phyloP scores from a whole-genome alignment of 176 grass and related monocot species.

The Canna indica region DNA sequence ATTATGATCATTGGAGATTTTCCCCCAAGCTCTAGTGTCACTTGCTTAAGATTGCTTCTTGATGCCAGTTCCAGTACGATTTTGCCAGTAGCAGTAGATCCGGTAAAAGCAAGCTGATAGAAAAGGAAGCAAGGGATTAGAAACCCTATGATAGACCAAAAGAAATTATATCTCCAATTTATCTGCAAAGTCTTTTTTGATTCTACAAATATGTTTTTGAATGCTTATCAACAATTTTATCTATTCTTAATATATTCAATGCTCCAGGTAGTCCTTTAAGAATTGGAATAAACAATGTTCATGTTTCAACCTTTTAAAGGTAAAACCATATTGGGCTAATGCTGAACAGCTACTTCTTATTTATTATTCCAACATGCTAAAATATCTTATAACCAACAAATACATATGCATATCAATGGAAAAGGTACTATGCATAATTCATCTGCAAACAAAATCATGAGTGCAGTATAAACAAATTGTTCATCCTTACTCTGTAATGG shows the following conservation, averaged over 20 bases:
- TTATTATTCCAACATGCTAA: too few relatives aligned
- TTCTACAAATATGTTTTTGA: not conserved
- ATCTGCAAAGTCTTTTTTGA: not conserved
- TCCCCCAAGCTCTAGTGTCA: conserved; percentile 90
- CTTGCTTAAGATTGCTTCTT: conserved; percentile 84
- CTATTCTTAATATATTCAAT: too few relatives aligned
- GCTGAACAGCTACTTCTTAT: too few relatives aligned
- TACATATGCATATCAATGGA: too few relatives aligned
- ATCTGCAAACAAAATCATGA: not conserved
- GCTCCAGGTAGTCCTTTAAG: not conserved
- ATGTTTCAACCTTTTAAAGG: too few relatives aligned
- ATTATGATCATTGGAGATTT: conserved; percentile 90
- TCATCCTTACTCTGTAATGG: not conserved
- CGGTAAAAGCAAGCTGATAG: conserved; percentile 68
- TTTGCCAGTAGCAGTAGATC: conserved; percentile 71
- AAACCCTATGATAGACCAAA: not conserved
- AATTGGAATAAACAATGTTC: not conserved
- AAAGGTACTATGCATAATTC: not conserved
- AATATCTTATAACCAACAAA: too few relatives aligned
- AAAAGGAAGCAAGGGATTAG: not conserved
- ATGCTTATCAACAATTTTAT: not conserved
- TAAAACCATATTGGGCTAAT: too few relatives aligned
- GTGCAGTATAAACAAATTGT: not conserved
- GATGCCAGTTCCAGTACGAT: conserved; percentile 75
- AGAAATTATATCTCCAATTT: not conserved